Conservation (phyloP, 805 yeast genomes). For the Cyberlindnera xylosilytica region DNA sequence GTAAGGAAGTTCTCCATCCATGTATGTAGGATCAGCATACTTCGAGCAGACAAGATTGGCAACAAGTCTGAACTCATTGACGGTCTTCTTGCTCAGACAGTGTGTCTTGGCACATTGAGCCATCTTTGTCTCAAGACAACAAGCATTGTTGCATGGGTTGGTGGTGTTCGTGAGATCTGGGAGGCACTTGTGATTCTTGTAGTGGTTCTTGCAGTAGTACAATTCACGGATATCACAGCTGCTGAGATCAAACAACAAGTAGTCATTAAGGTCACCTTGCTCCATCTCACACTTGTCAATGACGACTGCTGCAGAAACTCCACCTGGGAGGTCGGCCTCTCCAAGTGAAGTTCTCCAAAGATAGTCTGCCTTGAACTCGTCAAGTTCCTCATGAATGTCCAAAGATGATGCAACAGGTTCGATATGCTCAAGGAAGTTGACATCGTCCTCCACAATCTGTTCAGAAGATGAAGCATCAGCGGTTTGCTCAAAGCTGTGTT, state of each 20-base stretch:
- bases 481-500: background rate
- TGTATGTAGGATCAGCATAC: slow-evolving; percentile 24
- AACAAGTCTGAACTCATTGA: slow-evolving; percentile 14
- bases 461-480: slow-evolving; percentile 5
- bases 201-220: slow-evolving; percentile 24
- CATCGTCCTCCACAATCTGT: slow-evolving; percentile 12
- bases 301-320: slow-evolving; percentile 11
- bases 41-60: slow-evolving; percentile 24
- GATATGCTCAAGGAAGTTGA: slow-evolving; percentile 12
- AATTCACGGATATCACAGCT: slow-evolving; percentile 26
- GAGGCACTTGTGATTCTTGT: slow-evolving; percentile 16
- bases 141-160: slow-evolving; percentile 25
- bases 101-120: slow-evolving; percentile 23
- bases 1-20: slow-evolving; percentile 15
- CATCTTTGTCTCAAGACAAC: slow-evolving; percentile 26
- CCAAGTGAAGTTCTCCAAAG: slow-evolving; percentile 13
- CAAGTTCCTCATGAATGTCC: slow-evolving; percentile 12
- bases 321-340: background rate
- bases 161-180: slow-evolving; percentile 7
- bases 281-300: slow-evolving; percentile 23
- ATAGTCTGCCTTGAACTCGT: slow-evolving; percentile 16
- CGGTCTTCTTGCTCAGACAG: slow-evolving; percentile 19
- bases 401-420: slow-evolving; percentile 16
- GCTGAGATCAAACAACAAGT: slow-evolving; percentile 19
- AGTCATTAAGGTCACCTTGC: slow-evolving; percentile 13